A percentile compares a stretch with the other conserved stretches of the same genome.
phyloP scores from a whole-genome alignment of 1,139 yeast species.

The Lodderomyces oxycetoniae region DNA sequence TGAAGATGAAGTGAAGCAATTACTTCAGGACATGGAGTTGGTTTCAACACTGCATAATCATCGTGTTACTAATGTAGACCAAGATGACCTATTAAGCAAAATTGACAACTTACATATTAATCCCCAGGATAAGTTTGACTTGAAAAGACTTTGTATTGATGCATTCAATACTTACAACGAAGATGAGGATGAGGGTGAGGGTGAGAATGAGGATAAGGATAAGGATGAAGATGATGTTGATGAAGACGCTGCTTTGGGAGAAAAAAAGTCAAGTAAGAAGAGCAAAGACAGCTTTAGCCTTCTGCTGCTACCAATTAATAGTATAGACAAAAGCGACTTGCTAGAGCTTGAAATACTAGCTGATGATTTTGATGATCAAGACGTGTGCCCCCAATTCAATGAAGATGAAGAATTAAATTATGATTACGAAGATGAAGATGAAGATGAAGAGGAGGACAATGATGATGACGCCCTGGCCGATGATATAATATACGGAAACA shows the following conservation, averaged over 20 bases:
- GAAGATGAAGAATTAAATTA: conserved; percentile 40
- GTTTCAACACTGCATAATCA: conserved; percentile 10
- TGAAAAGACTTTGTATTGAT: conserved; percentile 27
- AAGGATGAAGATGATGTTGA: conserved; percentile 14
- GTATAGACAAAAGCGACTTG: conserved; percentile 25
- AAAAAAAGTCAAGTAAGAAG: conserved; percentile 10
- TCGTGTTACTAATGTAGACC: conserved; percentile 12
- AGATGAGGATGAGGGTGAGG: conserved; percentile 10
- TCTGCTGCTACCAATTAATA: conserved; percentile 1
- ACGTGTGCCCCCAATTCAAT: no score
- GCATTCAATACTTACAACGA: conserved; percentile 14
- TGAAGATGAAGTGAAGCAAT: conserved; percentile 36
- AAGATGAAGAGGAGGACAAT: conserved; percentile 24
- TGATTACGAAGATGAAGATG: conserved; percentile 24
- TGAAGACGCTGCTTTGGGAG: conserved; percentile 14
- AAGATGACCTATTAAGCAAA: conserved; percentile 22
- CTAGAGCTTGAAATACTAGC: conserved; percentile 46
- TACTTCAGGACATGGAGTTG: conserved; percentile 50
- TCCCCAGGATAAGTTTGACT: conserved; percentile 48
- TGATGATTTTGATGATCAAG: conserved; percentile 44
- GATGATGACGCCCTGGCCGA: conserved; percentile 22
- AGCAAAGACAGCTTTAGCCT: no score
- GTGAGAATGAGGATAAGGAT: conserved; percentile 16
- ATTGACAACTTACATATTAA: conserved; percentile 38
- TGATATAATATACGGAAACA: conserved; percentile 14